Evolutionary conservation across 768 basidiomycete genomes (phyloP), one percentile per base, ranked within the genome.

Genomic region (Pleurotus eryngii): DNA sequence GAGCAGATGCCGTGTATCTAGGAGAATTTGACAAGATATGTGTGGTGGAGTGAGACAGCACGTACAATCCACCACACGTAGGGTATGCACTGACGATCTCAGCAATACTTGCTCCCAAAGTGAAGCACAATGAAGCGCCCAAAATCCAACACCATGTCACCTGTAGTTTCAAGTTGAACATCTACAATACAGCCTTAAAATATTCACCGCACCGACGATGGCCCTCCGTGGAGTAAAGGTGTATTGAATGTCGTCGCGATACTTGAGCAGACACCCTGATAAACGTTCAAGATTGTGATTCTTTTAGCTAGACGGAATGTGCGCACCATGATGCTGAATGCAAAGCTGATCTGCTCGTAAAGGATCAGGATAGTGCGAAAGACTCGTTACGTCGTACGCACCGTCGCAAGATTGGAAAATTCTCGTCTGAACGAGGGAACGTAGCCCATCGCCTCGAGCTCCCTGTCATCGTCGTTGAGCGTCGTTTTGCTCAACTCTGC

Each of bases 381-480:
- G 24, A 26, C 38, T 27, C 27, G 4, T 43, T 20, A 12, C 18
- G 18, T 8, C 46, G 39, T 11, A 64, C 83, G 59, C 60, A 87
- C 87, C 59, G 88, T 90, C n/a, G 87, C 87, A 30, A 92, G 70
- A 65, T 90, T 90, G 5, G 87, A 84, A 64, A 94, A 94, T 76
- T 94, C 92, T 57, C 92, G 80, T 69, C 84, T 85, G 77, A 94
- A 93, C 14, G 87, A 89, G 42, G 87, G 87, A 64, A 85, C 82
- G 64, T 89, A 89, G 17, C 87, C 87, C 63, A 89, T 68, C 14
- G 81, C 84, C 56, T 84, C 76, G 40, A 89, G 77, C 65, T 83
- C 80, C 65, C 74, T 78, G 72, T 88, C 85, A 66, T 89, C 87
- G 55, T 83, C 82, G 65, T 84, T 75, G 39, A 63, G 61, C 37